Evolutionary conservation across 306 rosid species (phyloP), one percentile per base, ranked within the genome.

Genomic region (Vicia sativa): DNA sequence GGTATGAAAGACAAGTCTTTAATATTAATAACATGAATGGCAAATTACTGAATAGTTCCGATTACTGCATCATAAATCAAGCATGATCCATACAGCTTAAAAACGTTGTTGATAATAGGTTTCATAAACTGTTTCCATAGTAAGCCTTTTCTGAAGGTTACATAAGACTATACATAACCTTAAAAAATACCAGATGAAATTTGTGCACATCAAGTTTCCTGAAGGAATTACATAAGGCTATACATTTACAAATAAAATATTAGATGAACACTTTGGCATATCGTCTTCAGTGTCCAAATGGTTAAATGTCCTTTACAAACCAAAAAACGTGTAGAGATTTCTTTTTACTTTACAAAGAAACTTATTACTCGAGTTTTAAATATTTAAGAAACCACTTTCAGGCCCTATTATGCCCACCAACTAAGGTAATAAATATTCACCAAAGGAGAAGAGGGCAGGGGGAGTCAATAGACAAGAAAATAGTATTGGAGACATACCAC

Each of bases 401-500:
- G 50, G 53, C 34, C 11, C 54, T 39, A 9, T 41, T 37, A 67
- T 25, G 34, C 29, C 48, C 55, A 62, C 39, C 19, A 68, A 49
- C 64, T 26, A 28, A 70, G n/a, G 42, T 14, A 62, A 50, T 37
- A 66, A 71, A 38, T 56, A 60, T 25, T 28, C 25, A 37, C 11
- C 28, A 53, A 62, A 45, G 41, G 42, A 44, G 38, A 53, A 25
- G 54, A 45, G 13, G 59, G 41, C 42, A 16, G 62, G 42, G 9
- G 31, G 23, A n/a, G 23, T 14, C 48, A 35, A 53, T 31, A 66
- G 43, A 50, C 59, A 35, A 72, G 39, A 28, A 48, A 68, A 71
- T 11, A 50, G 58, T 19, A 77, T 54, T 15, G 44, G 56, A 57
- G 59, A 72, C 78, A 73, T 88, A 95, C 99, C 95, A 14, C 76